Conservation (phyloP, 1,284 basidiomycete genomes). For the Austroboletus novae-zelandiae region DNA sequence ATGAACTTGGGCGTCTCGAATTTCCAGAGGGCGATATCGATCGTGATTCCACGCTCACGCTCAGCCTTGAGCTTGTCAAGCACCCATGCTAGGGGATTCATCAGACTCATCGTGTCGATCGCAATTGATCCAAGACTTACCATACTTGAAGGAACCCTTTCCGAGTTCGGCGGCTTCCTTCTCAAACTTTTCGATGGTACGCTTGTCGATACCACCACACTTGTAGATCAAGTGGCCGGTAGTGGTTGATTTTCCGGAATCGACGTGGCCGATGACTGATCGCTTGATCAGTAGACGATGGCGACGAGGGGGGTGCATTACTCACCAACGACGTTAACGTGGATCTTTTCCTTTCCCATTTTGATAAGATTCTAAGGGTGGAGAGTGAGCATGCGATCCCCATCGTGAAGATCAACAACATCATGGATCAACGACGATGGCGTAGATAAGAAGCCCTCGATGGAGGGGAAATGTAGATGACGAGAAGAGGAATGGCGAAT, state of each 20-base stretch:
- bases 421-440: conserved; percentile 18
- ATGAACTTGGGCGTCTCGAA: conserved; percentile 95
- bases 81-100: conserved; percentile 78
- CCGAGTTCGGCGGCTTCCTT: conserved; percentile 99
- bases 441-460: conserved; percentile 4
- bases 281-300: conserved; percentile 22
- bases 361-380: conserved; percentile 48
- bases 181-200: conserved; percentile 99
- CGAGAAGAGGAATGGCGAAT: not conserved
- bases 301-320: conserved; percentile 23
- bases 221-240: conserved; percentile 99
- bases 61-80: conserved; percentile 99
- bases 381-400: conserved; percentile 25
- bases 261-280: conserved; percentile 95
- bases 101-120: conserved; percentile 23
- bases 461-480: conserved; percentile 1
- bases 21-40: conserved; percentile 99
- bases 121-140: conserved; percentile 44
- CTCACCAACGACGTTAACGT: conserved; percentile 92
- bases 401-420: conserved; percentile 27
- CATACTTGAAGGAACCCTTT: conserved; percentile 99
- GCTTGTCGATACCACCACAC: conserved; percentile 99
- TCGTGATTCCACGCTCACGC: conserved; percentile 99
- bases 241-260: conserved; percentile 98
- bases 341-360: conserved; percentile 89